Evolutionary conservation across 306 rosid species (phyloP).

Genomic region (Sesbania bispinosa): DNA sequence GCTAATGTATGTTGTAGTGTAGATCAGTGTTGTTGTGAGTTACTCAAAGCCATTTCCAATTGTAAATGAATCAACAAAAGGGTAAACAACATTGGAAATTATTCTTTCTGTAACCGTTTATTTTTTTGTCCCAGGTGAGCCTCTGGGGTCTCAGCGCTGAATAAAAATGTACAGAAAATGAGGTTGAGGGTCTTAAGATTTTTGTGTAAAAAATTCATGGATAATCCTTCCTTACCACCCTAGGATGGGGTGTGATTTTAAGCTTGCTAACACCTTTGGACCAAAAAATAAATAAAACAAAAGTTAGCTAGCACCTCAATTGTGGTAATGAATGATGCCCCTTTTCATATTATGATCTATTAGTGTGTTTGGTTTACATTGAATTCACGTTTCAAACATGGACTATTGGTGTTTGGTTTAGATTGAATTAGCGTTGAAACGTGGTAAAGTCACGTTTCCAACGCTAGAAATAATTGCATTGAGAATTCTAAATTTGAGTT

Average conservation of each 20-base stretch:
- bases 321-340: background rate
- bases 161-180: slow-evolving; percentile 26
- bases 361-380: too few relatives aligned
- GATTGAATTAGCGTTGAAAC: too few relatives aligned
- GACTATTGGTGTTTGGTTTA: too few relatives aligned
- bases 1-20: slow-evolving; percentile 41
- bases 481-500: too few relatives aligned
- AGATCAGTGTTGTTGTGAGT: slow-evolving; percentile 36
- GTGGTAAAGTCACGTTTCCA: too few relatives aligned
- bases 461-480: too few relatives aligned
- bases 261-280: background rate
- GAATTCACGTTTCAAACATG: too few relatives aligned
- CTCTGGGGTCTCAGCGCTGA: too few relatives aligned
- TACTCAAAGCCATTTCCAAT: slow-evolving; percentile 28
- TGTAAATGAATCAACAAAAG: slow-evolving; percentile 45
- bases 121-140: background rate
- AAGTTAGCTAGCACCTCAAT: background rate
- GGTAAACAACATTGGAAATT: slow-evolving; percentile 29
- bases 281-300: background rate
- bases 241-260: background rate
- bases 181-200: slow-evolving; percentile 14
- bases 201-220: slow-evolving; percentile 15
- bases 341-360: slow-evolving; percentile 11
- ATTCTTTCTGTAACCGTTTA: slow-evolving; percentile 11
- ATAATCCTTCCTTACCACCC: slow-evolving; percentile 12